Evolutionary conservation across 768 basidiomycete species (phyloP), one percentile per base, ranked within the genome.

Genomic region (Stropharia rugosoannulata): DNA sequence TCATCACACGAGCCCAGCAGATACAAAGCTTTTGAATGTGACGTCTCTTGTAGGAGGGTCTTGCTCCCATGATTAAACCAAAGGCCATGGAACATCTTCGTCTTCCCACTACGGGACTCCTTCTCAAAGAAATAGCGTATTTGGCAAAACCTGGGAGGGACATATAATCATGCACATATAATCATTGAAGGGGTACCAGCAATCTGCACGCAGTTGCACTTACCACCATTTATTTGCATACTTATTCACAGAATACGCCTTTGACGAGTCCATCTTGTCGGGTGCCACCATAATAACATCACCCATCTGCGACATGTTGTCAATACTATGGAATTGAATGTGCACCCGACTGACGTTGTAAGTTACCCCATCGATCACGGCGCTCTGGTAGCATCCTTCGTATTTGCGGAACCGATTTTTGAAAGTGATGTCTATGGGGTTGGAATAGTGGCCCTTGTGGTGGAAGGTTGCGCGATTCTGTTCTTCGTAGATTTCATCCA

Each of bases 51-150:
- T 1, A 90, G 71, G 9, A 87, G 60, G 0, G 86, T 89, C 60
- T 85, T 83, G 11, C 78, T 81, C 9, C 84, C 84, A 70, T 89
- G 89, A 7, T 74, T 70, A 54, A 83, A 76, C 89, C 89, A 91
- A 54, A 87, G 85, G 1, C 79, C 87, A 66, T 91, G 89, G 52
- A 87, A 84, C 70, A 74, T 78, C 63, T 83, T 85, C 51, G 60
- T 60, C 9, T 60, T 68, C 22, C 42, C 62, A 27, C 61, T 66
- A 54, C 82, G 77, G 56, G 79, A 68, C 40, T 25, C 59, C 27
- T 64, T 66, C 50, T 85, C 80, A 57, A 79, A 86, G 54, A 91
- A 80, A 59, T 85, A 87, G 3, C 74, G 75, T 40, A 90, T 86
- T n/a, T 74, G 77, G 47, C 82, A 81, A 62, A 91, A 91, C 89